Conservation (phyloP, 768 basidiomycete genomes). For the Melanogaster broomeanus region DNA sequence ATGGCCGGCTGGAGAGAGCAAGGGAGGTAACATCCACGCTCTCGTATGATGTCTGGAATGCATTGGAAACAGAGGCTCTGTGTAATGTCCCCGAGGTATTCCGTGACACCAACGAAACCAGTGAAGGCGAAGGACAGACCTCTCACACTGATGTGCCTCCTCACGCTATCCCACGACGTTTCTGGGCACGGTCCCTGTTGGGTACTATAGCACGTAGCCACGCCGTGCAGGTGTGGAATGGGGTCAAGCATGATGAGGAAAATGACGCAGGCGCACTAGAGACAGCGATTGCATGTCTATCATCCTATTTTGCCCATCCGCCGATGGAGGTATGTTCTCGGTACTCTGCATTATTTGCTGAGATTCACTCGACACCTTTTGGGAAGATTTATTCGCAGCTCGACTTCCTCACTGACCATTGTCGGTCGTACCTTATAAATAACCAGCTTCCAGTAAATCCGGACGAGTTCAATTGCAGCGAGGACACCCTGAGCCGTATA, state of each 20-base stretch:
- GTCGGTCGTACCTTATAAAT: slow-evolving; percentile 39
- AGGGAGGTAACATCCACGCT: slow-evolving; percentile 39
- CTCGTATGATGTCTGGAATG: slow-evolving; percentile 60
- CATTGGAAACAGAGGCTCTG: slow-evolving; percentile 41
- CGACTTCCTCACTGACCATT: slow-evolving; percentile 39
- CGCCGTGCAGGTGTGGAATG: slow-evolving; percentile 43
- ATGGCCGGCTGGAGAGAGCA: slow-evolving; percentile 42
- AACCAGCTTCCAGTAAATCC: slow-evolving; percentile 31
- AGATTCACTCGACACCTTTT: background rate
- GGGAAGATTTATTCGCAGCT: slow-evolving; percentile 43
- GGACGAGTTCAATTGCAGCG: slow-evolving; percentile 32
- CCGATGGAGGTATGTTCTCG: slow-evolving; percentile 40
- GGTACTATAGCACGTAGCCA: slow-evolving; percentile 44
- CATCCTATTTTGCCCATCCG: slow-evolving; percentile 51
- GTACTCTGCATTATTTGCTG: background rate
- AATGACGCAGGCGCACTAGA: slow-evolving; percentile 37
- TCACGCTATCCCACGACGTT: slow-evolving; percentile 44
- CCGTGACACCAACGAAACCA: slow-evolving; percentile 11
- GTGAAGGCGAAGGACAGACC: slow-evolving; percentile 2
- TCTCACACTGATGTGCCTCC: slow-evolving; percentile 10
- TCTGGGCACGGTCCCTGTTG: slow-evolving; percentile 51
- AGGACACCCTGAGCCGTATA: slow-evolving; percentile 27
- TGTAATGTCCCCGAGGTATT: slow-evolving; percentile 37
- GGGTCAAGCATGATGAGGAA: slow-evolving; percentile 8
- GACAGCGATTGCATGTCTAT: slow-evolving; percentile 48